Base-by-base conservation (phyloP, 129 eudicot genomes). In the Pulicaria dysenterica region DNA sequence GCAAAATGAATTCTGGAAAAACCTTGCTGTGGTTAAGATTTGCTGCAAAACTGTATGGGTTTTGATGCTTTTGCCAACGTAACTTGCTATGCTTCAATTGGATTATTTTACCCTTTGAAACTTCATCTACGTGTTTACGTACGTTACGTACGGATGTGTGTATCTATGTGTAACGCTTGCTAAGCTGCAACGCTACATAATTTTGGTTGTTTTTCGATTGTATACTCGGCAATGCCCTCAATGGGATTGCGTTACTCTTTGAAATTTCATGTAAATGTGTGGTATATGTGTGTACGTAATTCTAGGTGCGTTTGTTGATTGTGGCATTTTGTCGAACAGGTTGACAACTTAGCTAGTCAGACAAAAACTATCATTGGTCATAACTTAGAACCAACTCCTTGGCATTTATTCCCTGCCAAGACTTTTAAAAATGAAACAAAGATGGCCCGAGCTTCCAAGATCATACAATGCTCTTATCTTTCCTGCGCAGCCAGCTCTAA, bases 311-410 rank as follows among this genome's bases (percentile, higher is more conserved):
- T 47, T 67, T 49, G 46, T 69, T 60, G 47, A 40, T 36, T 55
- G 51, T 58, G 78, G 76, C 80, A 82, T 74, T 75, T 78, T 43
- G 54, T 79, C 14, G 55, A 61, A 72, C 86, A 86, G 92, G 82
- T 88, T 60, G 74, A 80, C 42, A 83, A 70, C 37, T 49, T 80
- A 11, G 84, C 80, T n/a, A 88, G 80, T 6, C 77, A 55, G 59
- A 91, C 88, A 43, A 91, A 84, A 80, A 91, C 97, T 0, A 70
- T 91, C 13, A 84, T 77, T 10, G 97, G 97, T 5, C 95, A 88
- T 82, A 91, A 91, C 77, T 80, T 91, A 74, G 80, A 86, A 37
- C 97, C 97, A 60, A 82, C 95, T 19, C 97, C 97, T 44, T 91
- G 97, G 97, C 97, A 91, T 69, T 8, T 64, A 40, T 91, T 91